Evolutionary conservation across 148 eudicot genomes (phyloP), one percentile per base, ranked within the genome.

Genomic region (Persicaria tinctoria): DNA sequence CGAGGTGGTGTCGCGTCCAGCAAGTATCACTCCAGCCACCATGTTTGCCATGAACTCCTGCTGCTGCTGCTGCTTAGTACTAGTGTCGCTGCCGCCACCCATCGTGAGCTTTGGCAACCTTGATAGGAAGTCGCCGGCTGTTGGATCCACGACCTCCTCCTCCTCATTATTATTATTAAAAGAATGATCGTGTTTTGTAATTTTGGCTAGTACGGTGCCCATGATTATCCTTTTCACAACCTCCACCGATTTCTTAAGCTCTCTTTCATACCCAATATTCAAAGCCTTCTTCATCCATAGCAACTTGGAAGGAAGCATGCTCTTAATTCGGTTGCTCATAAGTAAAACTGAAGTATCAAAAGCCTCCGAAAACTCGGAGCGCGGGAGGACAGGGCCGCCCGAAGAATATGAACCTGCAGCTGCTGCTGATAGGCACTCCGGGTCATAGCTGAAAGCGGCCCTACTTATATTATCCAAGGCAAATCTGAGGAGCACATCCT

Each of bases 11-110:
- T 66, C 70, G 17, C 70, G 47, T 44, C 70, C 70, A 0, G 70
- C 70, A 17, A 66, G 16, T 41, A 66, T 66, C 18, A 66, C 70
- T 41, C 70, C 70, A 11, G 70, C 70, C 70, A 66, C 70, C 70
- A 66, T 66, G 47, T 14, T 66, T 5, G 70, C 48, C 48, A 46
- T 13, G 12, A 66, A 66, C 17, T 44, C 70, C 2, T 66, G 14
- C 41, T 66, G n/a, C 70, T 13, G 14, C 41, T 32, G 41, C 41
- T 32, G 41, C 41, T 32, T 32, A 32, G 47, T 0, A 8, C 8
- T 38, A 0, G 1, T 0, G 0, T 9, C n/a, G 6, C 2, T 6
- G 5, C 1, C 5, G 1, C 45, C 12, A 5, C 32, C 13, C 48
- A 32, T 66, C 47, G 8, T 66, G 18, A 44, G 8, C 14, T 14